phyloP scores from a whole-genome alignment of 495 filamentous ascomycete genomes.

The Aspergillus bridgeri region DNA sequence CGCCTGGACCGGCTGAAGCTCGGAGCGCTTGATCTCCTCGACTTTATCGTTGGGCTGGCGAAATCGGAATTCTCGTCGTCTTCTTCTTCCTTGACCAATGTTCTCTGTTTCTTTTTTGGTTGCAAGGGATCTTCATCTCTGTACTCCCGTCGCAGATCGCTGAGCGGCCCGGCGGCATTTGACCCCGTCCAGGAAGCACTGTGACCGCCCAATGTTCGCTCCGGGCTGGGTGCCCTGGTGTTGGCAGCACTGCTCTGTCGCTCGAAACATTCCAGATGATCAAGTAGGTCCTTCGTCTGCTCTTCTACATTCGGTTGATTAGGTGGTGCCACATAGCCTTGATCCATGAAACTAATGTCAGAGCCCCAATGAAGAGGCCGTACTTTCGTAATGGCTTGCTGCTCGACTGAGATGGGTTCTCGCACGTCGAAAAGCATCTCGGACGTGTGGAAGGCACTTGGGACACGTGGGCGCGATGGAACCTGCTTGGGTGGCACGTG shows the following conservation, averaged over 20 bases:
- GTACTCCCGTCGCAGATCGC: constrained; percentile 15
- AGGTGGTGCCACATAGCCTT: constrained; percentile 53
- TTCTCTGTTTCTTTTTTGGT: constrained; percentile 36
- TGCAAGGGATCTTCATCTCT: constrained; percentile 25
- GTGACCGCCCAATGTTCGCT: constrained; percentile 21
- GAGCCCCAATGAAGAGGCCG: constrained; percentile 60
- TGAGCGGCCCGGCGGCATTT: constrained; percentile 7
- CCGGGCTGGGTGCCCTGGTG: constrained; percentile 58
- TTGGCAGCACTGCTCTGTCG: constrained; percentile 51
- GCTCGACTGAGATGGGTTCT: constrained; percentile 38
- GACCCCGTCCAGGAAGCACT: constrained; percentile 14
- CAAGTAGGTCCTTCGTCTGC: constrained; percentile 49
- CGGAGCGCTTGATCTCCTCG: constrained; percentile 48
- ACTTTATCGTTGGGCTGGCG: constrained; percentile 38
- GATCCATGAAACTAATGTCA: constrained; percentile 57
- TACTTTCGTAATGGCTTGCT: constrained; percentile 37
- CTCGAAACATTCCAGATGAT: constrained; percentile 52
- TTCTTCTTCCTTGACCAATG: constrained; percentile 34
- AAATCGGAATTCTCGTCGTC: constrained; percentile 38
- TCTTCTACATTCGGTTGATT: constrained; percentile 55
- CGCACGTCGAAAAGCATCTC: constrained; percentile 46
- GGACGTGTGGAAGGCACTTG: constrained; percentile 40
- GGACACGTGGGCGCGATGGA: constrained; percentile 21
- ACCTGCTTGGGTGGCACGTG: constrained; percentile 10
- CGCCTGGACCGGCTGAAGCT: constrained; percentile 28